phyloP scores from a whole-genome alignment of 2,329 filamentous ascomycete species.

The Fusarium nodosum region DNA sequence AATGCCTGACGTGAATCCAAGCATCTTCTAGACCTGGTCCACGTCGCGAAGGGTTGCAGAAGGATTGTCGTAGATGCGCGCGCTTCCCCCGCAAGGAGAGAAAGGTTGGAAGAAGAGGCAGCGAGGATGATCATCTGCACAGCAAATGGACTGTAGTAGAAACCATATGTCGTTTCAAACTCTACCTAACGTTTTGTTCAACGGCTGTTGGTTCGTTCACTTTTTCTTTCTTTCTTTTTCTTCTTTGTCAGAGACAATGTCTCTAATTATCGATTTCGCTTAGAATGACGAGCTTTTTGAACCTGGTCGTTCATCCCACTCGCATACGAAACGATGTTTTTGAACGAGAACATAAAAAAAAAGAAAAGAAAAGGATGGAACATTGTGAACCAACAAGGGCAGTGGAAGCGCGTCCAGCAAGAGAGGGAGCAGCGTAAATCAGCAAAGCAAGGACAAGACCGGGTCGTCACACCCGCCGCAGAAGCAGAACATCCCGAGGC shows the following conservation, averaged over 20 bases:
- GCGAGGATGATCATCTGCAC: background rate
- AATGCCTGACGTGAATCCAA: slow-evolving; percentile 13
- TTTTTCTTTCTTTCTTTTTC: background rate
- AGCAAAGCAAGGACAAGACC: slow-evolving; percentile 11
- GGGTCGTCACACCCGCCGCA: slow-evolving; percentile 40
- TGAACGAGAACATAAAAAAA: background rate
- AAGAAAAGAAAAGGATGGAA: slow-evolving; percentile 1
- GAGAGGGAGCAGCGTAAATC: background rate
- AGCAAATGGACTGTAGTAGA: background rate
- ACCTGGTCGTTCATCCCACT: slow-evolving; percentile 8
- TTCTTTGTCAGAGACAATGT: background rate
- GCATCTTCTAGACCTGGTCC: slow-evolving; percentile 5
- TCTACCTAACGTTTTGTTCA: background rate
- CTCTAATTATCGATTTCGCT: background rate
- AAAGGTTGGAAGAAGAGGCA: background rate
- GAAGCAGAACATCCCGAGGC: slow-evolving; percentile 52
- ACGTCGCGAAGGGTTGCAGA: slow-evolving; percentile 24
- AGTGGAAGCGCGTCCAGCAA: background rate
- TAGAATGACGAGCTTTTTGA: background rate
- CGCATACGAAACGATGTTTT: background rate
- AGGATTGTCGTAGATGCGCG: background rate
- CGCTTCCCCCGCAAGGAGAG: background rate
- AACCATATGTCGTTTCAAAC: slow-evolving; percentile 7
- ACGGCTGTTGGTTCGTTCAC: slow-evolving; percentile 2
- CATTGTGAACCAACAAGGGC: slow-evolving; percentile 30